Conservation (phyloP, 805 yeast species). For the Pachysolen tannophilus region DNA sequence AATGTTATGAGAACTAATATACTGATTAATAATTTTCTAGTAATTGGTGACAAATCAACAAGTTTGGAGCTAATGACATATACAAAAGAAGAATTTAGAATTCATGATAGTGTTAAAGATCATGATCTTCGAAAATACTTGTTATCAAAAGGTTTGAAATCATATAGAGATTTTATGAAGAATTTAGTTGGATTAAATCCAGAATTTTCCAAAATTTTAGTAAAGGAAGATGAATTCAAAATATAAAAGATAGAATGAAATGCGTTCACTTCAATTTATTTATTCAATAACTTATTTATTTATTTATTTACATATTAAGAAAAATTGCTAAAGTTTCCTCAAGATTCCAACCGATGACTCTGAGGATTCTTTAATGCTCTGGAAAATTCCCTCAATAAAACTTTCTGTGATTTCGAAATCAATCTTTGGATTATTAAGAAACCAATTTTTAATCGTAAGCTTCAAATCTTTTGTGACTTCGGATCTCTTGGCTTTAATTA, state of each 20-base stretch:
- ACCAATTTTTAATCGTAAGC: slow-evolving; percentile 11
- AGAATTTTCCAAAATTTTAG: no score
- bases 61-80: slow-evolving; percentile 18
- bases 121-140: slow-evolving; percentile 19
- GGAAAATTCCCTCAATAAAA: slow-evolving; percentile 10
- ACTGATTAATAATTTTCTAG: slow-evolving; percentile 8
- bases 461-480: slow-evolving; percentile 9
- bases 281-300: no score
- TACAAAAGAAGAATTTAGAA: slow-evolving; percentile 23
- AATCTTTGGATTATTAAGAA: slow-evolving; percentile 10
- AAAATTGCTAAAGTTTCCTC: neutral
- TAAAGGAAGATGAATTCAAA: no score
- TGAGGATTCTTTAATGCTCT: slow-evolving; percentile 9
- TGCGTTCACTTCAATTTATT: no score
- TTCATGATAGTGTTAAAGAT: slow-evolving; percentile 18
- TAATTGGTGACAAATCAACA: slow-evolving; percentile 16
- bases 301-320: no score
- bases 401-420: no score
- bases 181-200: slow-evolving; percentile 5
- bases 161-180: slow-evolving; percentile 21
- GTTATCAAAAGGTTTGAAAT: slow-evolving; percentile 23
- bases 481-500: slow-evolving; percentile 12
- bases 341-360: neutral
- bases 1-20: neutral
- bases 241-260: no score